Evolutionary conservation across 306 rosid genomes (phyloP).

Genomic region (Chamaecrista fasciculata): DNA sequence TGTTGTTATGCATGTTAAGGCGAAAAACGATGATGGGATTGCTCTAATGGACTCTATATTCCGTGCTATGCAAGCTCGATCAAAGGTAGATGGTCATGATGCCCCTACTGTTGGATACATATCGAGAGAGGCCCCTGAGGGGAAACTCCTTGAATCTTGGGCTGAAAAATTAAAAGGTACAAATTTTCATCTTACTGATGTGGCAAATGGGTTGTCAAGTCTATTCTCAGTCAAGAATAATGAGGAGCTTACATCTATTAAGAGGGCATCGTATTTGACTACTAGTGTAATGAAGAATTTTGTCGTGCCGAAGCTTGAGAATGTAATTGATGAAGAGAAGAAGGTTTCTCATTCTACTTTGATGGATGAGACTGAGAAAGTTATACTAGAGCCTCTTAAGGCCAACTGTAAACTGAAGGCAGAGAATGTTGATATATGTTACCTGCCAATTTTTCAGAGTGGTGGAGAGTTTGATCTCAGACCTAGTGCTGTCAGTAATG

Average conservation of each 20-base stretch:
- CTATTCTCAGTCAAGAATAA: conserved; percentile 66
- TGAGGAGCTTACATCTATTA: conserved; percentile 68
- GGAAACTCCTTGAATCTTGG: conserved; percentile 77
- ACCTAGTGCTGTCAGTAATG: conserved; percentile 98
- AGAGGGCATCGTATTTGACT: conserved; percentile 77
- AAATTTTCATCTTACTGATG: conserved; percentile 51
- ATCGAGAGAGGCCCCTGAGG: conserved; percentile 84
- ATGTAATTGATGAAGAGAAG: conserved; percentile 88
- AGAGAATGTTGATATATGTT: conserved; percentile 87
- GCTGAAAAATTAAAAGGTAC: conserved; percentile 62
- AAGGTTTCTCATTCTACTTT: conserved; percentile 71
- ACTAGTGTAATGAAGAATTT: conserved; percentile 71
- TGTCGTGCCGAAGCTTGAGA: conserved; percentile 84
- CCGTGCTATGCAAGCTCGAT: conserved; percentile 53
- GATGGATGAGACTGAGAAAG: conserved; percentile 95
- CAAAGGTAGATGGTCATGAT: conserved; percentile 59
- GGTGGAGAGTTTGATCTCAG: conserved; percentile 94
- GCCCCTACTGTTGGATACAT: conserved; percentile 63
- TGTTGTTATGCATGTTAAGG: conserved; percentile 71
- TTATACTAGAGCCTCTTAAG: conserved; percentile 72
- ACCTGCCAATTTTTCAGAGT: conserved; percentile 93
- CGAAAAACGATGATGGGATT: conserved; percentile 74
- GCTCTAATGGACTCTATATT: conserved; percentile 69
- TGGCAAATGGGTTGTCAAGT: conserved; percentile 74
- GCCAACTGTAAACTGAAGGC: conserved; percentile 72